Evolutionary conservation across 768 basidiomycete genomes (phyloP), one percentile per base, ranked within the genome.

Genomic region (Tricholoma bakamatsutake): DNA sequence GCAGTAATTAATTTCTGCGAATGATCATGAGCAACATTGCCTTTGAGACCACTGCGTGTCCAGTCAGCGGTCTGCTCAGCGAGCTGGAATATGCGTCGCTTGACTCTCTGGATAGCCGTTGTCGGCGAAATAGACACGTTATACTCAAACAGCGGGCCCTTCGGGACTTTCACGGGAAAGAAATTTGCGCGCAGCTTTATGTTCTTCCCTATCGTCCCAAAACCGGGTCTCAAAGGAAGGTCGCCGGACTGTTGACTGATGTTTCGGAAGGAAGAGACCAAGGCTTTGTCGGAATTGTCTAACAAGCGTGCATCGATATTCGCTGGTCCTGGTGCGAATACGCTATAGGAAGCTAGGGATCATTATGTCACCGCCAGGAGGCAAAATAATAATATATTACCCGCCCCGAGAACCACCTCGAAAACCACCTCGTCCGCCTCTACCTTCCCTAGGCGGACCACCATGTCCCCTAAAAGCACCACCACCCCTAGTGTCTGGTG

Each of bases 101-200:
- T 82, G 24, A 84, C 74, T 28, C 83, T 75, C 45, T 71, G 69
- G 56, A 83, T 77, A 21, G 77, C 71, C 0, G 79, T 79, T n/a
- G 71, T 67, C 0, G 84, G 84, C 5, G 74, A 67, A 31, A 87
- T 80, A 1, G 76, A 62, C 13, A 88, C 78, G 55, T 79, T 76
- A 62, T 89, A 90, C 55, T 90, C 87, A 63, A 75, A 82, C 8
- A 84, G 61, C 2, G 76, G 68, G 0, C 71, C 74, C 37, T 79
- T 76, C 1, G 77, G 76, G 9, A 82, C 66, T 47, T 72, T 73
- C 27, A 89, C 73, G 0, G 84, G 76, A 67, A 88, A 88, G 71
- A 83, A 87, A 61, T 89, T 90, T 46, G 85, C 76, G 6, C 88
- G 76, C 13, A 88, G 66, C 43, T 72, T 78, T 62, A 83, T 74